Evolutionary conservation across 177 flowering plant genomes (phyloP), one percentile per base, ranked within the genome.

Genomic region (Vitis hybrid): DNA sequence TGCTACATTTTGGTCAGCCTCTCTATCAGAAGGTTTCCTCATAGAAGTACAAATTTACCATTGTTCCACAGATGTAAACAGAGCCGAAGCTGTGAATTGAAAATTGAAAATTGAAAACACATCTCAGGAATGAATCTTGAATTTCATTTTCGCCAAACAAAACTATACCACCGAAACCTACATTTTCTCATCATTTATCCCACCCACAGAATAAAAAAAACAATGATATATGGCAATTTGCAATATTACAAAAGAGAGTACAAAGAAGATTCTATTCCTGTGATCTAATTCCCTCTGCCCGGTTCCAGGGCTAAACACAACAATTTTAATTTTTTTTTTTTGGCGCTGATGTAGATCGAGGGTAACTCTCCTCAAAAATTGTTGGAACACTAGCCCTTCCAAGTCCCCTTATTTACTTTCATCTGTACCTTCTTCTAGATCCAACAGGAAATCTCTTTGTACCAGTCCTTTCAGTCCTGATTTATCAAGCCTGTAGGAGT

Each of bases 401-500:
- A 52, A 59, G n/a, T 13, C 34, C 32, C 67, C 73, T 77, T 62
- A 70, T 77, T 70, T 26, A 9, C 23, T 21, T 66, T 48, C 50
- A 55, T 45, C 62, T 69, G 56, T 30, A 64, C 65, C 15, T 51
- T 18, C 39, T 51, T 55, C 51, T 71, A 68, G 15, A 18, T 62
- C 61, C 72, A 59, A 67, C 18, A 54, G 5, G 18, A 69, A 52
- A 56, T 7, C 39, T 1, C 11, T 34, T 2, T 11, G 1, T 34
- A 32, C 61, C 61, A 32, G 18, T 64, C 60, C 14, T 45, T 56
- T 49, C 7, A 11, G 60, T 39, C 52, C 56, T 69, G 13, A 32
- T 70, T 68, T 50, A 17, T 67, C 65, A 74, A 63, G 71, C 80
- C 80, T 77, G 77, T 23, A 60, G 21, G 19, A 54, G 32, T 68